Base-by-base conservation (phyloP, 768 basidiomycete species). In the Tricholoma bakamatsutake region DNA sequence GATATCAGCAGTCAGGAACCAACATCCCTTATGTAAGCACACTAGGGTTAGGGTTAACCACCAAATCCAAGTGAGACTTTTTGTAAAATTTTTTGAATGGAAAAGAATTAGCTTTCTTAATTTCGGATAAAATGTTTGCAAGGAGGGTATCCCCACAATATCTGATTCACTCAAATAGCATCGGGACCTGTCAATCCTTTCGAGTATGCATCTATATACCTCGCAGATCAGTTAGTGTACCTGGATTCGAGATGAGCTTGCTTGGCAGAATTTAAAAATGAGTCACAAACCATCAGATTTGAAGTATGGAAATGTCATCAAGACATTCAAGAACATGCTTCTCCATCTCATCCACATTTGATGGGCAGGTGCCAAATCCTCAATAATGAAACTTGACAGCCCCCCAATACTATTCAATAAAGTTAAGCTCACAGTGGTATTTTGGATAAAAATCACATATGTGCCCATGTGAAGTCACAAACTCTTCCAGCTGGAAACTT, bases 311-410 rank as follows among this genome's bases (percentile, higher is more conserved):
- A 1, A 74, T 63, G 10, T 61, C 43, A 43, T 72, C 64, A 5
- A 75, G 61, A 18, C 63, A 61, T 2, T 27, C 28, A 8, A 64
- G 17, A 9, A 73, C 61, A 54, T 73, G 73, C 0, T 28, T 15
- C 49, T 70, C 65, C 37, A 74, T 62, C 31, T 68, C 67, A 0
- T 62, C 64, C 5, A 68, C 60, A 6, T 61, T 58, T 1, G 55
- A 43, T 10, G 68, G 66, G 7, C 43, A 15, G 2, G 61, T 60
- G 12, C 52, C 24, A 33, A 24, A 24, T 1, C 21, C 21, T 24
- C 21, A 3, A 24, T 24, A 24, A 24, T 24, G 21, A 3, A 24
- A 24, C 3, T 24, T 24, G 21, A 24, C 21, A 24, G 21, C 21
- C 3, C 21, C 21, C 21, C 21, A 24, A 3, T 24, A 24, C 21